Conservation (phyloP, 2,329 filamentous ascomycete genomes). For the Dothideomycetes sp. region DNA sequence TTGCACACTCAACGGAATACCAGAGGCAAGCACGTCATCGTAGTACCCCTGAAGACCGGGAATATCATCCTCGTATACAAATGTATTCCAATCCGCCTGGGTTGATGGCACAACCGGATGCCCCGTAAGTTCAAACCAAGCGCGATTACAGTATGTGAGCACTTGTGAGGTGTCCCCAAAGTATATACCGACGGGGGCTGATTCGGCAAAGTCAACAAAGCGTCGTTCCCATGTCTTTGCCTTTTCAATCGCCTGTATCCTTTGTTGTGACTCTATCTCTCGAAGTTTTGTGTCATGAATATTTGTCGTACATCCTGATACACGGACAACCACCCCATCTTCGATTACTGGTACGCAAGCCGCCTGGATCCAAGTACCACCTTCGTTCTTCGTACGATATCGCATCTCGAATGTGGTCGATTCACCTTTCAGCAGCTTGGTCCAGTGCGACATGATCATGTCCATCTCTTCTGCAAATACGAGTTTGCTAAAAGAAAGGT, state of each 20-base stretch:
- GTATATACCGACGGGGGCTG: constrained; percentile 29
- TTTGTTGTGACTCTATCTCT: constrained; percentile 30
- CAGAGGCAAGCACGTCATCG: constrained; percentile 28
- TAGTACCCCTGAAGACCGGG: constrained; percentile 30
- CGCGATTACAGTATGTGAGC: constrained; percentile 31
- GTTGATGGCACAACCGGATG: constrained; percentile 29
- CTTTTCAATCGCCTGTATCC: constrained; percentile 31
- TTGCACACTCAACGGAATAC: constrained; percentile 34
- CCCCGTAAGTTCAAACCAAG: constrained; percentile 41
- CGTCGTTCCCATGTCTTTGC: constrained; percentile 30
- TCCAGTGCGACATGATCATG: constrained; percentile 13
- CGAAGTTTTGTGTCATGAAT: constrained; percentile 20
- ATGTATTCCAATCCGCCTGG: constrained; percentile 36
- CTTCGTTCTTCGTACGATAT: constrained; percentile 11
- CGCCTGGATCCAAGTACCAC: constrained; percentile 17
- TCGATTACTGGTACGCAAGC: constrained; percentile 18
- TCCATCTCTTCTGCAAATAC: constrained; percentile 1
- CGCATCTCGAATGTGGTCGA: constrained; percentile 18
- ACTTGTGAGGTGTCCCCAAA: constrained; percentile 15
- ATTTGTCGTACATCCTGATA: constrained; percentile 21
- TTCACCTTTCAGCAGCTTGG: constrained; percentile 12
- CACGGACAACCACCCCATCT: constrained; percentile 16
- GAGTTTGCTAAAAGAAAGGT: background rate
- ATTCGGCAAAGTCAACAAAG: constrained; percentile 20
- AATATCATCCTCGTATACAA: constrained; percentile 30